Evolutionary conservation across 2,329 filamentous ascomycete genomes (phyloP).

Genomic region (Ascochyta fabae): DNA sequence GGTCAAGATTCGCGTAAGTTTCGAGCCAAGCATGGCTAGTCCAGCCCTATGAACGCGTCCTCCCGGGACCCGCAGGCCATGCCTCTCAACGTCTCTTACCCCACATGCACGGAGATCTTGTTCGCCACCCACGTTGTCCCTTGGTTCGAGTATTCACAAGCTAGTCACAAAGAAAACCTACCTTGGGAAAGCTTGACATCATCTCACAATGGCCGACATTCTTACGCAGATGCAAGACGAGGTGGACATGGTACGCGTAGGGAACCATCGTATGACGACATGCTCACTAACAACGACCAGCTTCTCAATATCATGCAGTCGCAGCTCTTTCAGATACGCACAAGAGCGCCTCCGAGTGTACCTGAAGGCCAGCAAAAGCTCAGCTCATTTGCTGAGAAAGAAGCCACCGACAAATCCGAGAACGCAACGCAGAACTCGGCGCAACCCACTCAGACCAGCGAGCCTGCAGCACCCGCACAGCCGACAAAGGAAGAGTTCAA

Average conservation of each 20-base stretch:
- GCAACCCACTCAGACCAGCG: constrained; percentile 21
- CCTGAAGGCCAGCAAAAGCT: constrained; percentile 53
- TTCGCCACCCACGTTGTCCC: not conserved
- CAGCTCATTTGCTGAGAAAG: constrained; percentile 40
- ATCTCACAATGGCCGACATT: constrained; percentile 68
- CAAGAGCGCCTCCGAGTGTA: constrained; percentile 50
- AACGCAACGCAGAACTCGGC: constrained; percentile 21
- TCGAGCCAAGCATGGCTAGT: constrained; percentile 30
- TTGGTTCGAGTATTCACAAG: no score
- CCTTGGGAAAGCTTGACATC: not conserved
- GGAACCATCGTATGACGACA: not conserved
- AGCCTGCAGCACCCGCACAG: constrained; percentile 18
- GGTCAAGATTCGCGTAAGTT: constrained; percentile 26
- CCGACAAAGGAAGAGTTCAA: constrained; percentile 59
- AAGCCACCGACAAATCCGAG: constrained; percentile 33
- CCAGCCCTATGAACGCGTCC: constrained; percentile 22
- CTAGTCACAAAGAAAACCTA: no score
- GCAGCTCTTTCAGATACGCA: constrained; percentile 53
- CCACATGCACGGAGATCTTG: not conserved
- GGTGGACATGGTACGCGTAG: constrained; percentile 71
- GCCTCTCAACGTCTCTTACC: constrained; percentile 3
- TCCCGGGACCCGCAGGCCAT: not conserved
- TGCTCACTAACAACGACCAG: constrained; percentile 31
- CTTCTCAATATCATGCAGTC: constrained; percentile 58
- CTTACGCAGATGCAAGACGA: constrained; percentile 86